Evolutionary conservation across 305 asterid genomes (phyloP), one percentile per base, ranked within the genome.

Genomic region (Fraxinus baroniana): DNA sequence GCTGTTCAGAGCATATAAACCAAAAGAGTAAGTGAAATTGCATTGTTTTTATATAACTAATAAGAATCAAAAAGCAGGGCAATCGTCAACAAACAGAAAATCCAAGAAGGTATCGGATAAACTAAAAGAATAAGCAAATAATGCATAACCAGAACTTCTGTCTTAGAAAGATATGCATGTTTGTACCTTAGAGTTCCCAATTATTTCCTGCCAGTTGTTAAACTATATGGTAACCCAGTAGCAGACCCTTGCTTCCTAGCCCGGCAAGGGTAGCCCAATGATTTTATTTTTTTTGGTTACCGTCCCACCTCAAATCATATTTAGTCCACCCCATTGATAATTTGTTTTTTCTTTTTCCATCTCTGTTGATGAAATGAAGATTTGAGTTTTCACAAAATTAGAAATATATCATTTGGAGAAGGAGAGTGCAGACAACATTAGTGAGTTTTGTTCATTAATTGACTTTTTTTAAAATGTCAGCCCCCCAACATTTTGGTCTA

Each of bases 1-100:
- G 82, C 83, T 36, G 20, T 13, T n/a, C 72, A 74, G 83, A 55
- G 79, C 76, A 64, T 57, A 78, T 82, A 76, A 33, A 74, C 82
- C 75, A 49, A 26, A 49, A 49, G 57, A 44, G 77, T 41, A 71
- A 18, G 32, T 22, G 71, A 62, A 62, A 62, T 62, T 20, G 71
- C 71, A 62, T 22, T 10, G 33, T 24, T 78, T 57, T 77, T 64
- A 77, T 18, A 44, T 10, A 76, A 24, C 22, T 32, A 18, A 20
- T 74, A 80, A 52, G 77, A 24, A 64, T 64, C 33, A 24, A 64
- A 64, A 64, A 9, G 72, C n/a, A 64, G 72, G 33, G 35, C 2
- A 64, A 64, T 64, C 32, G 41, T 32, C 49, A 49, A 18, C 18
- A 28, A 37, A 79, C 60, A 85, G 28, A 37, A 32, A 74, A 75